These are phyloP conservation scores for Ophiocordyceps camponoti-floridani DNA, from an alignment of 2,329 filamentous ascomycete species.

Conservation along the genomic window DNA sequence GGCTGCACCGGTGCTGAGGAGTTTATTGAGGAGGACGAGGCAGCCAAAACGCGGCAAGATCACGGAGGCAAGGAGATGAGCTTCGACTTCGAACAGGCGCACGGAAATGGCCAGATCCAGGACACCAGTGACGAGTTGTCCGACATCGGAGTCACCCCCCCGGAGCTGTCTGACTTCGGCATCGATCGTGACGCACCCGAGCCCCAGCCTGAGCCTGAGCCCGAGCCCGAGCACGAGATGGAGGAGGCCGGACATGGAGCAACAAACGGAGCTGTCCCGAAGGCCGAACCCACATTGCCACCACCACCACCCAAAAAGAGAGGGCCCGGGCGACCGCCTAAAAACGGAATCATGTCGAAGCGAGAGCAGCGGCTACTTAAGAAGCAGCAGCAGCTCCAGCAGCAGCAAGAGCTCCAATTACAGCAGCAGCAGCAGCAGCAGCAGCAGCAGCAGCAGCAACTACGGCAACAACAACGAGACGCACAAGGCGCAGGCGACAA, in stretches of 20 bases:
- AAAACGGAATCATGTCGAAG: constrained; percentile 72
- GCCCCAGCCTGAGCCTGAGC: constrained; percentile 6
- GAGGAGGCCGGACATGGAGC: constrained; percentile 11
- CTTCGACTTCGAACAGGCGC: constrained; percentile 50
- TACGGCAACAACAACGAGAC: no score
- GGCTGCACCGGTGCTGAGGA: constrained; percentile 42
- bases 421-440: background rate
- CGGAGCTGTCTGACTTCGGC: constrained; percentile 20
- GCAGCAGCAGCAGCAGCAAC: background rate
- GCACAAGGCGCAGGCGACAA: constrained; percentile 26
- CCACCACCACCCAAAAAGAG: constrained; percentile 43
- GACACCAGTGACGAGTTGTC: constrained; percentile 37
- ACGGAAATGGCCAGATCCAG: constrained; percentile 35
- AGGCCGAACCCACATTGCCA: constrained; percentile 14
- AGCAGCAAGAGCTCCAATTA: background rate
- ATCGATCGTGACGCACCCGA: constrained; percentile 10
- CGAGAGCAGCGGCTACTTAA: constrained; percentile 48
- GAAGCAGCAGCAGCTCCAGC: constrained; percentile 25
- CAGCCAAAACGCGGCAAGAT: constrained; percentile 28
- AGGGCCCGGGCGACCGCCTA: constrained; percentile 64
- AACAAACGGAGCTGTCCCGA: constrained; percentile 11
- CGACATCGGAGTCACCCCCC: constrained; percentile 21
- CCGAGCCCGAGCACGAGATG: constrained; percentile 5
- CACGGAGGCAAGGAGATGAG: constrained; percentile 53
- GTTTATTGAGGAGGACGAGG: constrained; percentile 27